These are phyloP conservation scores for Claviceps maximensis DNA, from an alignment of 2,329 filamentous ascomycete species.

Conservation along the genomic window DNA sequence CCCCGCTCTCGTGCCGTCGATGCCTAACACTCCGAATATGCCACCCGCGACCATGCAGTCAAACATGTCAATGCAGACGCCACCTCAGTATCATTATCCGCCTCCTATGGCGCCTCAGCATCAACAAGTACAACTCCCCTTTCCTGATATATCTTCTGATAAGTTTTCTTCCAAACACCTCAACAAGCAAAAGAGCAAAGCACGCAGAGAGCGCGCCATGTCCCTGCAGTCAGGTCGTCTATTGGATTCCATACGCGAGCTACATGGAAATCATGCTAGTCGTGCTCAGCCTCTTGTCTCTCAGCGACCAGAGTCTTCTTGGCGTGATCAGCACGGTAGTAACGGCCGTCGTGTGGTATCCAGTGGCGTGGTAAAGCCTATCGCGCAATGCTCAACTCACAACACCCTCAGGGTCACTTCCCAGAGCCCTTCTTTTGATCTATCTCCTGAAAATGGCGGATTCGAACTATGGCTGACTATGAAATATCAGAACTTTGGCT, in stretches of 20 bases:
- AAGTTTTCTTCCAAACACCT: conserved; percentile 25
- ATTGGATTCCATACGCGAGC: conserved; percentile 24
- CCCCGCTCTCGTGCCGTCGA: conserved; percentile 50
- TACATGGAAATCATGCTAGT: conserved; percentile 20
- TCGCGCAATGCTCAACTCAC: conserved; percentile 2
- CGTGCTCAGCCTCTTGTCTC: conserved; percentile 28
- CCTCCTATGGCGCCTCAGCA: conserved; percentile 45
- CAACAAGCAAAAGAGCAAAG: conserved; percentile 30
- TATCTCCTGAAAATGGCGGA: conserved; percentile 55
- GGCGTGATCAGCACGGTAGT: conserved; percentile 14
- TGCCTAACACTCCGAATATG: conserved; percentile 60
- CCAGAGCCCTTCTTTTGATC: conserved; percentile 31
- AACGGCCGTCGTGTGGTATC: conserved; percentile 11
- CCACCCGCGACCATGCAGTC: conserved; percentile 39
- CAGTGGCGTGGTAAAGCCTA: conserved; percentile 6
- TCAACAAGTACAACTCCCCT: conserved; percentile 46
- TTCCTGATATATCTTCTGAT: conserved; percentile 19
- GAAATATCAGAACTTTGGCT: conserved; percentile 53
- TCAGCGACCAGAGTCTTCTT: conserved; percentile 30
- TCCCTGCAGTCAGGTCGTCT: conserved; percentile 26
- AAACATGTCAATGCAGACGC: conserved; percentile 50
- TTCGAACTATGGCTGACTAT: conserved; percentile 64
- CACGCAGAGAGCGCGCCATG: conserved; percentile 34
- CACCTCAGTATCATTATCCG: conserved; percentile 48
- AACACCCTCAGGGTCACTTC: not conserved